Conservation (phyloP, 306 rosid species). For the Quercus rubra region DNA sequence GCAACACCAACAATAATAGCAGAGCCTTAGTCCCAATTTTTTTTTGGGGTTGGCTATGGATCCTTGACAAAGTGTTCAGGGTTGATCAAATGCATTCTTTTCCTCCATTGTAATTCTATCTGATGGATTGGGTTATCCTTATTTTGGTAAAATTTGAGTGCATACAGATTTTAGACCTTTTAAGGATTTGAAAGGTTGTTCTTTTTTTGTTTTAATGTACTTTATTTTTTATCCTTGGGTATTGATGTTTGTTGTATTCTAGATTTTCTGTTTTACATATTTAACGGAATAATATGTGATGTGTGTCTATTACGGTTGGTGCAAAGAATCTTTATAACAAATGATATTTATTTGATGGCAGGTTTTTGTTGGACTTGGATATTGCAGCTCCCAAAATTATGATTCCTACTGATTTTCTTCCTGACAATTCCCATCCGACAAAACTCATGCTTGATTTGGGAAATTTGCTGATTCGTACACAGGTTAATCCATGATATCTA, state of each 20-base stretch:
- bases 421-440: conserved; percentile 64
- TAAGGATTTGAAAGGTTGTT: background rate
- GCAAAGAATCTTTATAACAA: background rate
- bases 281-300: background rate
- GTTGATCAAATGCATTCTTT: too few relatives aligned
- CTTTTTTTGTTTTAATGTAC: background rate
- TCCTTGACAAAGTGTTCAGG: too few relatives aligned
- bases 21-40: too few relatives aligned
- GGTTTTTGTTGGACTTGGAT: conserved; percentile 92
- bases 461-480: conserved; percentile 72
- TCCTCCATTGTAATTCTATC: too few relatives aligned
- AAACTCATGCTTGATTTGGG: conserved; percentile 94
- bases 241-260: background rate
- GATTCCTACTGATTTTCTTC: conserved; percentile 87
- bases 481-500: conserved; percentile 41
- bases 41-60: too few relatives aligned
- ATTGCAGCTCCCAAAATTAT: conserved; percentile 99
- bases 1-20: too few relatives aligned
- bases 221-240: background rate
- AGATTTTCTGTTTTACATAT: background rate
- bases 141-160: background rate
- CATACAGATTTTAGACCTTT: background rate
- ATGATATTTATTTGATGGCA: conserved; percentile 35
- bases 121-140: background rate
- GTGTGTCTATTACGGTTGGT: background rate